These are phyloP conservation scores for Thielaviopsis ethacetica DNA, from an alignment of 2,329 filamentous ascomycete genomes.

Conservation along the genomic window DNA sequence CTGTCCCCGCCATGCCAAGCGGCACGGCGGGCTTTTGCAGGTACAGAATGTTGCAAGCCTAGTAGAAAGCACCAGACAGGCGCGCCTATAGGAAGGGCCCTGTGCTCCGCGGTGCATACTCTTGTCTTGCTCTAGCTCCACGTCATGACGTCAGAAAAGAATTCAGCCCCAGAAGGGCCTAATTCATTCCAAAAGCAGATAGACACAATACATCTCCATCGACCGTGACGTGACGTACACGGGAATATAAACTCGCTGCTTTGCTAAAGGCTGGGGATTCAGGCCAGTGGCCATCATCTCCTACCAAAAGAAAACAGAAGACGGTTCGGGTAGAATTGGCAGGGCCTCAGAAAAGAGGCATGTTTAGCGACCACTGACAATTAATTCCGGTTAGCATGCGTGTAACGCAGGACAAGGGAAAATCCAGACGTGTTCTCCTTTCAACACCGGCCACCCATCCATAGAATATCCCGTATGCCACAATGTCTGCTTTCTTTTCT, in stretches of 20 bases:
- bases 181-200: not conserved
- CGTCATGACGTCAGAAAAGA: not conserved
- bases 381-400: not conserved
- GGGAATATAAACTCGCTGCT: not conserved
- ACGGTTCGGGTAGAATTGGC: not conserved
- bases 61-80: not conserved
- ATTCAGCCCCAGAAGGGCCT: slow-evolving; percentile 11
- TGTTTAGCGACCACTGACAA: not conserved
- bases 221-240: not conserved
- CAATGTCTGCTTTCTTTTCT: not conserved
- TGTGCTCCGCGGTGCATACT: not conserved
- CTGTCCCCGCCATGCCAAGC: not conserved
- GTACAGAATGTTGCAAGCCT: not conserved
- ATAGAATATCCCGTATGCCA: not conserved
- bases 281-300: not conserved
- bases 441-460: not conserved
- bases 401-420: not conserved
- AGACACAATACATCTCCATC: not conserved
- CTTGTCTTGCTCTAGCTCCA: not conserved
- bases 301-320: not conserved
- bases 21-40: not conserved
- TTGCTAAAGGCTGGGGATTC: not conserved
- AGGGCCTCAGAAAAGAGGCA: not conserved
- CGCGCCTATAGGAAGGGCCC: not conserved
- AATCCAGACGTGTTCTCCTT: not conserved